Percentiles rank a stretch among this genome's conserved stretches.
Evolutionary conservation across 2,329 filamentous ascomycete species (phyloP).

Genomic region (Calycina herbarum): DNA sequence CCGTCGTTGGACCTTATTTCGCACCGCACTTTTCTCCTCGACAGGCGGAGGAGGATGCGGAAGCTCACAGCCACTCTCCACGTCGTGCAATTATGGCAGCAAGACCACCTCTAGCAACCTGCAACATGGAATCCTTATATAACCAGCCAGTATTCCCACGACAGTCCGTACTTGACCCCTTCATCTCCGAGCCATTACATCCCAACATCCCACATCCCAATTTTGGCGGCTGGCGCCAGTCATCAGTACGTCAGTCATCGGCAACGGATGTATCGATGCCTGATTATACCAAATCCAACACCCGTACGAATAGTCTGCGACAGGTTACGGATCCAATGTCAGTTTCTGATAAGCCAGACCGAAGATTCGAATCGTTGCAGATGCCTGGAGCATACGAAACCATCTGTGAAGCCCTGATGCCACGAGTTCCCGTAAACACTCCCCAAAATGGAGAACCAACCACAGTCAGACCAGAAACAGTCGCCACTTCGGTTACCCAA

Average conservation of each 20-base stretch:
- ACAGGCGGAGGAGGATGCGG: conserved; percentile 46
- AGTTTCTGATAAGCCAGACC: conserved; percentile 25
- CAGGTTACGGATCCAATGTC: conserved; percentile 35
- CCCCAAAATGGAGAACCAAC: conserved; percentile 24
- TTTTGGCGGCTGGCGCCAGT: conserved; percentile 38
- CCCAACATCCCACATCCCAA: conserved; percentile 23
- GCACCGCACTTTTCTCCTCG: conserved; percentile 34
- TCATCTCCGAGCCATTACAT: conserved; percentile 39
- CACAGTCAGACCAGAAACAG: not conserved
- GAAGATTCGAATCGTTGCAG: conserved; percentile 28
- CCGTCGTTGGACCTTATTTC: conserved; percentile 40
- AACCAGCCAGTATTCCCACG: conserved; percentile 29
- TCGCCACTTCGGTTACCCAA: not conserved
- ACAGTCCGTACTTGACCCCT: conserved; percentile 42
- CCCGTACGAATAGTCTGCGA: conserved; percentile 39
- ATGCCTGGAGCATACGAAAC: conserved; percentile 33
- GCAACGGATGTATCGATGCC: conserved; percentile 47
- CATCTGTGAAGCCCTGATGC: conserved; percentile 35
- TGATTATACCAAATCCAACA: conserved; percentile 41
- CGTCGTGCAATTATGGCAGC: conserved; percentile 38
- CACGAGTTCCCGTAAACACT: conserved; percentile 32
- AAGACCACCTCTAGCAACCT: conserved; percentile 23
- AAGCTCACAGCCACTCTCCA: conserved; percentile 66
- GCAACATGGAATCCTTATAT: conserved; percentile 18
- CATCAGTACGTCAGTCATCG: conserved; percentile 29